Percentiles rank a stretch among this genome's conserved stretches.
Evolutionary conservation across 306 rosid genomes (phyloP).

Genomic region (Elaeagnus macrophylla): DNA sequence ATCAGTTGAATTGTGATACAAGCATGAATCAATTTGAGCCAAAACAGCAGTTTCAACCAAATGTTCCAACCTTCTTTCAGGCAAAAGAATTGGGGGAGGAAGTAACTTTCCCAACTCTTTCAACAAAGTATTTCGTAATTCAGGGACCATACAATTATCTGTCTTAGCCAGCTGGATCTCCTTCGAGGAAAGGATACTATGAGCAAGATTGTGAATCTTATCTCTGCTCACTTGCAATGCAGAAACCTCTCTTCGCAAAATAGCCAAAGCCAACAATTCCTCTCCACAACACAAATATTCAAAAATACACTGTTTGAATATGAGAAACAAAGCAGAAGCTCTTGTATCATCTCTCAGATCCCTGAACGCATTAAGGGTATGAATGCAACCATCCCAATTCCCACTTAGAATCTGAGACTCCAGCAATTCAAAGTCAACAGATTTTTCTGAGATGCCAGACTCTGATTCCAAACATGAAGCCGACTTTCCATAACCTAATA

Average conservation of each 20-base stretch:
- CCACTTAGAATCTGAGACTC: slow-evolving; percentile 52
- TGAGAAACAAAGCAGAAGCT: slow-evolving; percentile 57
- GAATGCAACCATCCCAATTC: slow-evolving; percentile 51
- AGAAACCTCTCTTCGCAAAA: slow-evolving; percentile 54
- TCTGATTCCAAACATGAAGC: slow-evolving; percentile 68
- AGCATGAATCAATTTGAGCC: slow-evolving; percentile 59
- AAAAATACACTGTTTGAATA: slow-evolving; percentile 49
- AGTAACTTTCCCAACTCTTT: slow-evolving; percentile 56
- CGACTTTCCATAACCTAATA: slow-evolving; percentile 53
- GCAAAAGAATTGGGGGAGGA: slow-evolving; percentile 53
- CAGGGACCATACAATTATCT: slow-evolving; percentile 26
- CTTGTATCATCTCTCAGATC: slow-evolving; percentile 47
- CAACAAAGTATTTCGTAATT: slow-evolving; percentile 37
- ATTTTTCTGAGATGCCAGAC: slow-evolving; percentile 57
- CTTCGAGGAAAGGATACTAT: slow-evolving; percentile 32
- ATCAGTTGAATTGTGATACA: slow-evolving; percentile 50
- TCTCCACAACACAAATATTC: slow-evolving; percentile 58
- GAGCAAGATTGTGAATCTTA: slow-evolving; percentile 54
- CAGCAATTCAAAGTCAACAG: slow-evolving; percentile 41
- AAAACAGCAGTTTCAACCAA: slow-evolving; percentile 59
- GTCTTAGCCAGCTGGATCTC: slow-evolving; percentile 30
- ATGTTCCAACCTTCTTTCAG: slow-evolving; percentile 64
- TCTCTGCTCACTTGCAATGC: slow-evolving; percentile 35
- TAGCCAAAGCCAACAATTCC: slow-evolving; percentile 47
- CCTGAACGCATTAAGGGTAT: slow-evolving; percentile 34